Evolutionary conservation across 2,329 filamentous ascomycete species (phyloP).

Genomic region (Madurella mycetomatis): DNA sequence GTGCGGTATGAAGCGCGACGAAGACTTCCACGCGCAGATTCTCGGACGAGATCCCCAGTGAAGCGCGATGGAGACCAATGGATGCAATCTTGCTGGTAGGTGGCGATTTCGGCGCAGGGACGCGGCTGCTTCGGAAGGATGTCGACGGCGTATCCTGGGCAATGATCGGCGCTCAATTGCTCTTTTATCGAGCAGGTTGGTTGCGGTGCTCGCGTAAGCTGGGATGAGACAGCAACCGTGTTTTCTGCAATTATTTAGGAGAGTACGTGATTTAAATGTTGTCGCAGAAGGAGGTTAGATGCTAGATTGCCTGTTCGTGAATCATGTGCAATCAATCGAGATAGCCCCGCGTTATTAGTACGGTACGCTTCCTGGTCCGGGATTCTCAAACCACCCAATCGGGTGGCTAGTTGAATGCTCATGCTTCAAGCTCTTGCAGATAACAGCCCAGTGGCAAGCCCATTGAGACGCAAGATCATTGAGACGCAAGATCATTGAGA

Average conservation of each 20-base stretch:
- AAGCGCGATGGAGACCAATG: constrained; percentile 13
- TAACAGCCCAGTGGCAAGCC: not conserved
- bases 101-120: constrained; percentile 20
- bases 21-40: constrained; percentile 24
- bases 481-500: not conserved
- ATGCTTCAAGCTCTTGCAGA: constrained; percentile 18
- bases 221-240: not conserved
- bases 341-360: constrained; percentile 14
- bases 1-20: constrained; percentile 44
- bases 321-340: constrained; percentile 11
- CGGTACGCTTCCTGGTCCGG: not conserved
- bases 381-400: constrained; percentile 15
- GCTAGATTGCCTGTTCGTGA: not conserved
- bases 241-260: not conserved
- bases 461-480: not conserved
- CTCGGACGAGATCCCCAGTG: constrained; percentile 9
- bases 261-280: not conserved
- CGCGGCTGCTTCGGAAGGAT: constrained; percentile 13
- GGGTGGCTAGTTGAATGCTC: constrained; percentile 4
- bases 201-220: not conserved
- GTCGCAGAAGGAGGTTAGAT: not conserved
- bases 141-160: not conserved
- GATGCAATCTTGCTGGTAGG: constrained; percentile 15
- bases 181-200: too few species aligned
- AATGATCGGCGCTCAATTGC: not conserved